Base-by-base conservation (phyloP, 805 yeast species). In the Kodamaea sagamina region DNA sequence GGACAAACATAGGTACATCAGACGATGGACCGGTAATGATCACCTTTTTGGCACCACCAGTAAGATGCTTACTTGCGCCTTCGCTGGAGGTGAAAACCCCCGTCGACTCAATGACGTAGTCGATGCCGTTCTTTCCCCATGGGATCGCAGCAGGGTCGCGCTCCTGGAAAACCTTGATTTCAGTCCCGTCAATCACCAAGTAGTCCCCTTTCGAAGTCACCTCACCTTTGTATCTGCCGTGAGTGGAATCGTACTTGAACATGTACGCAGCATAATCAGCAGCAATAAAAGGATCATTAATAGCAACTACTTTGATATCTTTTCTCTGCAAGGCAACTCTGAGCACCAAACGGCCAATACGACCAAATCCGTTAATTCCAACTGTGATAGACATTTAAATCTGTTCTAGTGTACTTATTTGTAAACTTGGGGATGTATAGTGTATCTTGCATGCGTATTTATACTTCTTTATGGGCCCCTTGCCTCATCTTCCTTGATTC, bases 161-260 rank as follows among this genome's bases (percentile, higher is more conserved):
- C 78, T 86, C 95, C 64, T 83, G 84, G 78, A 71, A 81, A 58
- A 84, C 82, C 59, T 72, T 65, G 66, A 87, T 79, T 61, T 73
- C 67, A 58, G 77, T 65, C 59, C 89, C 92, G 66, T 84, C 79
- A 65, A 88, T 79, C 69, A 84, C 67, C 50, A 88, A 69, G 62
- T 68, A 59, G 59, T 74, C 76, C 50, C 74, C 88, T 53, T 78
- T 78, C 53, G 69, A 58, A 56, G 72, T 48, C 50, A 88, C 95
- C 48, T 74, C 80, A 62, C 96, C 96, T 63, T 74, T 69, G 84
- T 69, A 89, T 65, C 74, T 76, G 62, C 96, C 95, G 77, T 88
- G 96, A 54, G 95, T 88, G 49, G 96, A 86, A 73, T 88, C 96
- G 74, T 87, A 88, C 78, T 88, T 89, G 86, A 88, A 87, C 89